Conservation (phyloP, 2,329 filamentous ascomycete genomes). For the Phaeoacremonium minimum region DNA sequence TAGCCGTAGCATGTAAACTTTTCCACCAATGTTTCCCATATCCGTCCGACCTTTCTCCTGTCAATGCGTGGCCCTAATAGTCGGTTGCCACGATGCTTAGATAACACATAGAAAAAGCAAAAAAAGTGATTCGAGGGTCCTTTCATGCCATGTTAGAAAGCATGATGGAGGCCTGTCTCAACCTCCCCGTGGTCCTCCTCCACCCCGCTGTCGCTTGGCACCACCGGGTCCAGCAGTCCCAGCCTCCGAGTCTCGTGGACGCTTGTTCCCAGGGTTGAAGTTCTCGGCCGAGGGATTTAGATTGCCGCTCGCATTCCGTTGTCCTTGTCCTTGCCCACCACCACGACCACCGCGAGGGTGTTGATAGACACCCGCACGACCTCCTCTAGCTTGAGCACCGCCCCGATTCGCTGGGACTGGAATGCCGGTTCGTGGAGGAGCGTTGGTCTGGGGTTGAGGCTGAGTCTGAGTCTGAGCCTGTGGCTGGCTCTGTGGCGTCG, state of each 20-base stretch:
- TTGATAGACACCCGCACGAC: constrained; percentile 19
- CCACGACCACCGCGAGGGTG: constrained; percentile 19
- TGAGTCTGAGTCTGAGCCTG: constrained; percentile 10
- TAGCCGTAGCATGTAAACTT: no score
- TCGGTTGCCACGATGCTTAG: no score
- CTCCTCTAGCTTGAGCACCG: constrained; percentile 13
- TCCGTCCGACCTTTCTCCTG: no score
- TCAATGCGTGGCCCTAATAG: no score
- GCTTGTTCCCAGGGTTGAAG: constrained; percentile 51
- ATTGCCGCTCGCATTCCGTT: constrained; percentile 31
- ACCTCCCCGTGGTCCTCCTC: constrained; percentile 13
- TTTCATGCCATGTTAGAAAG: no score
- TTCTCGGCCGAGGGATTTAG: constrained; percentile 47
- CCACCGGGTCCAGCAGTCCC: constrained; percentile 25
- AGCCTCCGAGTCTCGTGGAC: constrained; percentile 40
- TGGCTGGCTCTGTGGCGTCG: constrained; percentile 7
- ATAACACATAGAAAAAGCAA: no score
- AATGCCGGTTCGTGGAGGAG: constrained; percentile 16
- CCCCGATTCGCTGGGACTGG: constrained; percentile 16
- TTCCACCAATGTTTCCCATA: no score
- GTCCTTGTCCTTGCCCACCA: constrained; percentile 28
- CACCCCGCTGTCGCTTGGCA: constrained; percentile 30
- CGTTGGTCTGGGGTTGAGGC: constrained; percentile 2
- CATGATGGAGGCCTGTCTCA: no score
- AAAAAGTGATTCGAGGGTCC: no score